Conservation (phyloP, 1,284 basidiomycete species). For the Vanrija humicola region DNA sequence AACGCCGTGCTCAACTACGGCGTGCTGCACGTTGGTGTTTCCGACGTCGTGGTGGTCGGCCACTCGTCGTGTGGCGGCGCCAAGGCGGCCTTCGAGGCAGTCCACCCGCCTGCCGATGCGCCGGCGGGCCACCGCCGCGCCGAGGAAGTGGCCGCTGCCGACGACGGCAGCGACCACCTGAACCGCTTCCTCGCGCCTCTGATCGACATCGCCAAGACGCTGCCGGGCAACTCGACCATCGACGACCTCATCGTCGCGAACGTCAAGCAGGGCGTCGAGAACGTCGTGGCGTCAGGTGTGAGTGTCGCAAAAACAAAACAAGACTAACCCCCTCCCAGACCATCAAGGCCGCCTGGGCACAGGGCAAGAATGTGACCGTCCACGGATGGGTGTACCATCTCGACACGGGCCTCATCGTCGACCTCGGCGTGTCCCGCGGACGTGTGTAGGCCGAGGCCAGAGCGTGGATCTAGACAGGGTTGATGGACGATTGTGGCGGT, state of each 20-base stretch:
- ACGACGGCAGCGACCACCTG: conserved; percentile 52
- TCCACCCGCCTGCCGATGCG: too few species aligned
- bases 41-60: conserved; percentile 79
- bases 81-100: conserved; percentile 57
- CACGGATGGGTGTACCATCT: conserved; percentile 84
- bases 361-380: conserved; percentile 61
- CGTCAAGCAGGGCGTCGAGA: conserved; percentile 69
- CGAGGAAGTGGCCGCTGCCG: conserved; percentile 12
- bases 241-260: conserved; percentile 67
- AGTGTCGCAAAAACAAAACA: not conserved
- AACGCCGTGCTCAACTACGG: conserved; percentile 78
- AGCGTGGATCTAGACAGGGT: too few species aligned
- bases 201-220: conserved; percentile 56
- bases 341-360: conserved; percentile 67
- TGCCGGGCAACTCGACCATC: conserved; percentile 54
- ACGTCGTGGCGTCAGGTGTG: conserved; percentile 54
- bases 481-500: too few species aligned
- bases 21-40: conserved; percentile 69
- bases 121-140: conserved; percentile 34
- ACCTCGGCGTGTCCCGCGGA: conserved; percentile 56
- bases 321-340: conserved; percentile 41
- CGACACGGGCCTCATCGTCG: conserved; percentile 63
- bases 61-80: conserved; percentile 75
- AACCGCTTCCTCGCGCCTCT: conserved; percentile 70
- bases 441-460: too few species aligned